Base-by-base conservation (phyloP, 2,329 filamentous ascomycete species). In the Aschersonia sp. region DNA sequence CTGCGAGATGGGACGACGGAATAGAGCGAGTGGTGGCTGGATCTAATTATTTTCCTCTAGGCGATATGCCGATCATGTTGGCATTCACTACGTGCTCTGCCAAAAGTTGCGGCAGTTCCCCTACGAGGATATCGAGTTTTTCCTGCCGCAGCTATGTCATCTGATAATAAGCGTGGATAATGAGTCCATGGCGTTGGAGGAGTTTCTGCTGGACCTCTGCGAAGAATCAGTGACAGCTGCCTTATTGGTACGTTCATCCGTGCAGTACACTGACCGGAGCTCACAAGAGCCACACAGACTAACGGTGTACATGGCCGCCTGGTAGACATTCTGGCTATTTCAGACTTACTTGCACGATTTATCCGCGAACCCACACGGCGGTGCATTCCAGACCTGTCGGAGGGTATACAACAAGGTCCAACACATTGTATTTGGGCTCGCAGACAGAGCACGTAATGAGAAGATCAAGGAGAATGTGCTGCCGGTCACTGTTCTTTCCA, bases 81-180 rank as follows among this genome's bases (percentile, higher is more conserved):
- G 86, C 58, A 90, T 92, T 61, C 85, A 90, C 68, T 87, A 90
- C 72, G 85, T 88, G 52, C 78, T 92, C 53, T 90, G 87, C 72
- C 84, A 83, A 59, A 92, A 92, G 76, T 75, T 92, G 61, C 85
- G 87, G 62, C 84, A 87, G 66, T 92, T 92, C 62, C 84, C 83
- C 54, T 92, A 90, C 69, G 84, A 88, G 71, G 85, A 92, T 67
- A 89, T 92, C 63, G 87, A 92, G 68, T 92, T 92, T 79, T 92
- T 90, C 72, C 76, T 92, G 45, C 86, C 86, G 52, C 84, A 87
- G 71, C 71, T 92, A 71, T 92, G 86, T 63, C 87, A 92, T 68
- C 79, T 92, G 53, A 81, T 89, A 67, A 85, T 92, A 60, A 89
- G 84, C 66, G 78, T 90, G 63, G 81, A 90, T 71, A 92, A 90